Conservation (phyloP, 2,329 filamentous ascomycete species). For the Colletotrichum sp. region DNA sequence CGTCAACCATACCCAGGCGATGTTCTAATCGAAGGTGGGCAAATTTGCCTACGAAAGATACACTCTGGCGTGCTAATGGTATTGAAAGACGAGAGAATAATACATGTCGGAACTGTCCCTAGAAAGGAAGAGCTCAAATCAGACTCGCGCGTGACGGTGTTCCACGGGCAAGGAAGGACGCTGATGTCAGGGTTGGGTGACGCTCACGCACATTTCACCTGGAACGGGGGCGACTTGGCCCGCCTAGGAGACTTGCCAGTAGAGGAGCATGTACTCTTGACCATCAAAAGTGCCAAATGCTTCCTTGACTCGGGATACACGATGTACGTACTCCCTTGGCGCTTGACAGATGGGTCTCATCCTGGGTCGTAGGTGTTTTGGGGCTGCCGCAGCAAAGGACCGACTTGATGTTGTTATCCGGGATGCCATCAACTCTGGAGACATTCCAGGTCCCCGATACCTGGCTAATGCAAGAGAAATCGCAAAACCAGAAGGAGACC, state of each 20-base stretch:
- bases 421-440: neutral
- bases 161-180: neutral
- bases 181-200: neutral
- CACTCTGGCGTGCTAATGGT: neutral
- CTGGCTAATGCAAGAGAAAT: neutral
- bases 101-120: neutral
- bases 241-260: neutral
- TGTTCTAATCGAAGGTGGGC: neutral
- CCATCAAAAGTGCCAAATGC: neutral
- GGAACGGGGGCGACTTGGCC: neutral
- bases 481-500: neutral
- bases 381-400: neutral
- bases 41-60: neutral
- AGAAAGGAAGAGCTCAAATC: neutral
- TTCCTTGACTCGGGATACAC: neutral
- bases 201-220: neutral
- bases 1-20: neutral
- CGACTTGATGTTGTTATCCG: neutral
- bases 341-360: neutral
- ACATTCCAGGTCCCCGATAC: neutral
- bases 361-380: neutral
- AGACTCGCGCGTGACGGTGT: neutral
- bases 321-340: fast-evolving
- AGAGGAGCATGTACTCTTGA: neutral
- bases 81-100: neutral